Percentiles rank a stretch among this genome's conserved stretches.
Conservation (phyloP, 2,329 filamentous ascomycete species). For the Lecanicillium sp. region DNA sequence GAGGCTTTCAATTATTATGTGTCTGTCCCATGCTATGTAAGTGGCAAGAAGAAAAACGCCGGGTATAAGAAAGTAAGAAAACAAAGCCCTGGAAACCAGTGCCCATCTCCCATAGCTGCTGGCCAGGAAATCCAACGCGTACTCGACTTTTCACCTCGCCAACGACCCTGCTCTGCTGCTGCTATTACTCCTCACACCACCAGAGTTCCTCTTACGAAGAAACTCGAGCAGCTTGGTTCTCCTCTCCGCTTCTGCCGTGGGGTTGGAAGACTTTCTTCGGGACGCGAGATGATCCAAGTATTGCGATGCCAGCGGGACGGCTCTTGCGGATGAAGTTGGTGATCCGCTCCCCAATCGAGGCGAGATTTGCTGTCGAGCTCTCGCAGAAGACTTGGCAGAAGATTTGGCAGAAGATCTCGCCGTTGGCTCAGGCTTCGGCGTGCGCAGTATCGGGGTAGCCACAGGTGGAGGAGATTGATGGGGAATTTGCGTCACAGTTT, state of each 20-base stretch:
- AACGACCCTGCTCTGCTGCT: slow-evolving; percentile 12
- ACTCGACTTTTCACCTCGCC: background rate
- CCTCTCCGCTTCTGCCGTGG: slow-evolving; percentile 12
- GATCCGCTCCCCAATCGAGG: background rate
- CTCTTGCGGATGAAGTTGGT: slow-evolving; percentile 13
- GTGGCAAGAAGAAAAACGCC: background rate
- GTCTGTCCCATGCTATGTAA: background rate
- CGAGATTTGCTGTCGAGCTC: background rate
- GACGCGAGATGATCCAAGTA: slow-evolving; percentile 15
- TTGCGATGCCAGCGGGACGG: slow-evolving; percentile 13
- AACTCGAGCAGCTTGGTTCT: slow-evolving; percentile 19
- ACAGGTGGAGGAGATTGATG: no score
- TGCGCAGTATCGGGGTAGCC: no score
- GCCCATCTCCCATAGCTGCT: background rate
- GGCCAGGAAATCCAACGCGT: background rate
- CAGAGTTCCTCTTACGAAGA: slow-evolving; percentile 16
- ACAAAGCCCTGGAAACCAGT: background rate
- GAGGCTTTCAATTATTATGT: background rate
- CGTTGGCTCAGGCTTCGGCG: no score
- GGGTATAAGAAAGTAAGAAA: background rate
- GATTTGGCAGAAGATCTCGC: no score
- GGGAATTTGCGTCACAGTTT: no score
- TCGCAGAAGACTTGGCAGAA: background rate
- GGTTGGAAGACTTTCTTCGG: slow-evolving; percentile 7
- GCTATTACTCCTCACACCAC: slow-evolving; percentile 7